These are phyloP conservation scores for Galeopsis tetrahit DNA, from an alignment of 257 asterid species.

Conservation along the genomic window DNA sequence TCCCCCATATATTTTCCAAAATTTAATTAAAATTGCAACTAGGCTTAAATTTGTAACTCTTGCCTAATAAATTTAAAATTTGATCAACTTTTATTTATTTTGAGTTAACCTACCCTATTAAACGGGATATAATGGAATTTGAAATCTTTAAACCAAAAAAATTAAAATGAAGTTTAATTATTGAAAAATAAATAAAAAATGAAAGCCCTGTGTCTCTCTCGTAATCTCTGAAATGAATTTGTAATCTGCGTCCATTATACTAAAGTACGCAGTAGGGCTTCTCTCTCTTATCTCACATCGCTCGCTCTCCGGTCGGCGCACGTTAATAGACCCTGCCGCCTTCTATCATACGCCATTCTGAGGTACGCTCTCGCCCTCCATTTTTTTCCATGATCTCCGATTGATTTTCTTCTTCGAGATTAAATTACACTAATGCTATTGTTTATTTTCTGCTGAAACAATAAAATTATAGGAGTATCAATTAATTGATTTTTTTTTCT, in stretches of 20 bases:
- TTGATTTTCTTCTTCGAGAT: constrained; percentile 27
- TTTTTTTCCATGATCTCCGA: constrained; percentile 38
- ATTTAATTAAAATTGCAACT: too few species aligned
- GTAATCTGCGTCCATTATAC: constrained; percentile 43
- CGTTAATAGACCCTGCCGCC: constrained; percentile 50
- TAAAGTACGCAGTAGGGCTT: constrained; percentile 63
- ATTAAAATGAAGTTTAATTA: too few species aligned
- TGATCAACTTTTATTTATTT: too few species aligned
- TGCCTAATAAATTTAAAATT: too few species aligned
- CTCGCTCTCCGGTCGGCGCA: constrained; percentile 50
- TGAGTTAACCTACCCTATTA: too few species aligned
- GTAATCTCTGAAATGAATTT: constrained; percentile 37
- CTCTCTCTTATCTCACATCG: constrained; percentile 40
- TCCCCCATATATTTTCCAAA: too few species aligned
- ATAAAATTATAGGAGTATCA: not conserved
- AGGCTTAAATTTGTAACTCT: too few species aligned
- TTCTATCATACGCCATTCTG: constrained; percentile 52
- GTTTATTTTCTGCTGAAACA: constrained; percentile 18
- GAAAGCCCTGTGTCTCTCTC: constrained; percentile 31
- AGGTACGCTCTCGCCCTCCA: constrained; percentile 47
- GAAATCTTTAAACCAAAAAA: too few species aligned
- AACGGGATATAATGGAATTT: too few species aligned
- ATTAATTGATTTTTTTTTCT: not conserved
- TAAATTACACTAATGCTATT: not conserved
- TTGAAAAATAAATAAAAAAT: not conserved